These are phyloP conservation scores for Ustilago crameri DNA, from an alignment of 1,284 basidiomycete species.

Conservation along the genomic window DNA sequence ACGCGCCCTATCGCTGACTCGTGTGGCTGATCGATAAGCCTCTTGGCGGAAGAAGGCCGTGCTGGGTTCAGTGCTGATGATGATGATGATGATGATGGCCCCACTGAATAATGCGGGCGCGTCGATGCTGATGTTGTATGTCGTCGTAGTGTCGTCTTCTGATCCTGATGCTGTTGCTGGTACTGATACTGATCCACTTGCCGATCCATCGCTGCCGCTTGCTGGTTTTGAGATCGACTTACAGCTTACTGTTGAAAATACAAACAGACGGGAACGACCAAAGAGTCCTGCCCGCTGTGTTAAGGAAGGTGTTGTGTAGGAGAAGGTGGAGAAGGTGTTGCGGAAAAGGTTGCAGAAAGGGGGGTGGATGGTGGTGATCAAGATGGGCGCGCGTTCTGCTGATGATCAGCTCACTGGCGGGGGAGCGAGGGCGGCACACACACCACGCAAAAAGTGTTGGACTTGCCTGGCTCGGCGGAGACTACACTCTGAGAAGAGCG, in stretches of 20 bases:
- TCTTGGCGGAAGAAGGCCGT: too few relatives aligned
- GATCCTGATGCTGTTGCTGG: not conserved
- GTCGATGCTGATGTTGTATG: too few relatives aligned
- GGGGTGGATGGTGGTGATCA: slow-evolving; percentile 24
- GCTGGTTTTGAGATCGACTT: slow-evolving; percentile 12
- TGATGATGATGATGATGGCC: not conserved
- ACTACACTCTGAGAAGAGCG: not conserved
- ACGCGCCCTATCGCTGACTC: too few relatives aligned
- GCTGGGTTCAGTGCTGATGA: too few relatives aligned
- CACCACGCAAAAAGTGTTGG: slow-evolving; percentile 36
- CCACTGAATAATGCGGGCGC: not conserved
- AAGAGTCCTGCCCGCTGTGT: slow-evolving; percentile 9
- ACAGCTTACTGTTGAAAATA: slow-evolving; percentile 34
- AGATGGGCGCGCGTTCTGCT: slow-evolving; percentile 9
- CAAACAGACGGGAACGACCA: slow-evolving; percentile 9
- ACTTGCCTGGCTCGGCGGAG: slow-evolving; percentile 13
- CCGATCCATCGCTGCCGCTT: not conserved
- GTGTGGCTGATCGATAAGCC: too few relatives aligned
- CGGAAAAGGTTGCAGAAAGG: slow-evolving; percentile 12
- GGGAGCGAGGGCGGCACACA: not conserved
- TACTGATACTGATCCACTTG: not conserved
- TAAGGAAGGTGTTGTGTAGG: slow-evolving; percentile 25
- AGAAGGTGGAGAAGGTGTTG: slow-evolving; percentile 16
- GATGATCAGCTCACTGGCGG: slow-evolving; percentile 16
- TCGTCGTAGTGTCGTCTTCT: too few relatives aligned